Evolutionary conservation across 2,329 filamentous ascomycete genomes (phyloP).

Genomic region (Sporothrix schenckii): DNA sequence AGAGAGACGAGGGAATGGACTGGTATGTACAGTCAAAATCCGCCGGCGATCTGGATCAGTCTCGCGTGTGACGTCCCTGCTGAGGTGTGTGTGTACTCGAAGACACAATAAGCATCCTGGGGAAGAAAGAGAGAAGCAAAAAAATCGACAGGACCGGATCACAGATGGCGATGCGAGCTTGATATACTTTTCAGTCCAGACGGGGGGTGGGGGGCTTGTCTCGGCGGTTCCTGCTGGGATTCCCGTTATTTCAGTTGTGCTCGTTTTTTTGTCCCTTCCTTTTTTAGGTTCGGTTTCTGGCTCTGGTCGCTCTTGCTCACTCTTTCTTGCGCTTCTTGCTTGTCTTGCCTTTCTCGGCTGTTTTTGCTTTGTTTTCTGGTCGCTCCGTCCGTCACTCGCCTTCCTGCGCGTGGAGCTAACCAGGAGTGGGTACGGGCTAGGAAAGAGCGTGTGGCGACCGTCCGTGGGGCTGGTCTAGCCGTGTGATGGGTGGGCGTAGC

Average conservation of each 20-base stretch:
- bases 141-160: background rate
- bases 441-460: constrained; percentile 29
- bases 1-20: background rate
- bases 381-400: constrained; percentile 9
- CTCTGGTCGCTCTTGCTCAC: background rate
- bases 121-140: constrained; percentile 1
- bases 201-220: background rate
- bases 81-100: background rate
- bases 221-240: constrained; percentile 15
- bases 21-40: constrained; percentile 12
- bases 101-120: constrained; percentile 25
- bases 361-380: background rate
- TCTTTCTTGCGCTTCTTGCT: background rate
- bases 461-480: constrained; percentile 21
- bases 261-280: background rate
- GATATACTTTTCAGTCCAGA: background rate
- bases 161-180: constrained; percentile 23
- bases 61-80: constrained; percentile 1
- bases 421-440: constrained; percentile 20
- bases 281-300: no score
- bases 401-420: constrained; percentile 11
- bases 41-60: background rate
- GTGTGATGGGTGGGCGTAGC: background rate
- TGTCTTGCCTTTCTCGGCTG: constrained; percentile 13
- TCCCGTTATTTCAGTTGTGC: background rate